Evolutionary conservation across 192 early-diverging fungal species (phyloP).

Genomic region (Mortierella hygrophila): DNA sequence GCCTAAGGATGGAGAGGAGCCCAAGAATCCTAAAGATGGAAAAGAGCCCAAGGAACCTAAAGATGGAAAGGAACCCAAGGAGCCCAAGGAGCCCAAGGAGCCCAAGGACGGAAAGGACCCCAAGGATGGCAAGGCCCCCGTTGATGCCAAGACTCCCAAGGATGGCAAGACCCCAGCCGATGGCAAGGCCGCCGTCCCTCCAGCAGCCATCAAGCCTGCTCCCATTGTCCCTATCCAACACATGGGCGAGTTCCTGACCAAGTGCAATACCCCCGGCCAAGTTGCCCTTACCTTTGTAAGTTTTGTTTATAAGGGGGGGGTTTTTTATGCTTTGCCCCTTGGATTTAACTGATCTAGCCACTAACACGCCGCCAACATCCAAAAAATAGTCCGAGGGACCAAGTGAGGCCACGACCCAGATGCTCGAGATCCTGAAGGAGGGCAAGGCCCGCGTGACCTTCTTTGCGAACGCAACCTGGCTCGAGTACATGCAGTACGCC

Average conservation of each 20-base stretch:
- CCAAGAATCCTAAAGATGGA: background rate
- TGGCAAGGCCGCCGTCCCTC: background rate
- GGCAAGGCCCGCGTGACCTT: slow-evolving; percentile 64
- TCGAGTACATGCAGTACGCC: slow-evolving; percentile 67
- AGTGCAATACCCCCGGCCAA: slow-evolving; percentile 61
- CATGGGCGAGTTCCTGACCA: slow-evolving; percentile 58
- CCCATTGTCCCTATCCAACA: slow-evolving; percentile 42
- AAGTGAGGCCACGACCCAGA: slow-evolving; percentile 67
- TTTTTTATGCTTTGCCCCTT: background rate
- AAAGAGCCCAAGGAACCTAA: background rate
- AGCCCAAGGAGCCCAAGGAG: slow-evolving; percentile 17
- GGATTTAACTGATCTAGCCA: background rate
- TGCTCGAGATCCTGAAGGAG: slow-evolving; percentile 63
- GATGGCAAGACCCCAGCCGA: background rate
- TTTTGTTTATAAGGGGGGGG: background rate
- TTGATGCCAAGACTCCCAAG: slow-evolving; percentile 7
- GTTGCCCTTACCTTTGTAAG: slow-evolving; percentile 64
- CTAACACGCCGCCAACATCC: background rate
- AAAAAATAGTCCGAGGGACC: slow-evolving; percentile 61
- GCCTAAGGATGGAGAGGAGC: background rate
- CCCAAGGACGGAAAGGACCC: slow-evolving; percentile 6
- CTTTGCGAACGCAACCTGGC: slow-evolving; percentile 67
- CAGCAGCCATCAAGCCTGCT: slow-evolving; percentile 20
- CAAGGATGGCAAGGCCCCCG: slow-evolving; percentile 12
- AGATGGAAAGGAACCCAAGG: background rate